phyloP scores from a whole-genome alignment of 805 yeast genomes.

The Lipomyces spencermartinsiae region DNA sequence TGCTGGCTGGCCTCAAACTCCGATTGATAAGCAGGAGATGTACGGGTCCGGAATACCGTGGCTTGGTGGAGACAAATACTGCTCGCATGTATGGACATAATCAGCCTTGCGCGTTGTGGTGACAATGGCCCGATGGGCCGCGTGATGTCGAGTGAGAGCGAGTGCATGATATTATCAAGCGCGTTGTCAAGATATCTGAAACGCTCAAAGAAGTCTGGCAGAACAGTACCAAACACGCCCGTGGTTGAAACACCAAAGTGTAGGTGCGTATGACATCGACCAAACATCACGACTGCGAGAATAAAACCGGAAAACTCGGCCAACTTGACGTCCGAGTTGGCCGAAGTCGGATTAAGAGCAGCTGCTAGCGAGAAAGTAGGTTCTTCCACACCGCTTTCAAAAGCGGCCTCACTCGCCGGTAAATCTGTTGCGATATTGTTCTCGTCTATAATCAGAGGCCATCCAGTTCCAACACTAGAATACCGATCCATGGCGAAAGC shows the following conservation, averaged over 20 bases:
- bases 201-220: slow-evolving; percentile 22
- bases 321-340: slow-evolving; percentile 7
- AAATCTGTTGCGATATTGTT: slow-evolving; percentile 39
- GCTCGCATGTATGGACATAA: slow-evolving; percentile 24
- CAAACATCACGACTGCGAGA: slow-evolving; percentile 16
- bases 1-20: slow-evolving; percentile 13
- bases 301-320: slow-evolving; percentile 18
- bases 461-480: slow-evolving; percentile 42
- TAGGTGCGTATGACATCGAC: slow-evolving; percentile 23
- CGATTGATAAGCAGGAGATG: neutral
- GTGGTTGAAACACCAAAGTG: slow-evolving; percentile 22
- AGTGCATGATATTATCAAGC: slow-evolving; percentile 10
- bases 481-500: slow-evolving; percentile 39
- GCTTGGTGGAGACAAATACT: slow-evolving; percentile 33
- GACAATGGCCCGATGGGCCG: slow-evolving; percentile 15
- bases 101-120: slow-evolving; percentile 16
- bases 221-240: slow-evolving; percentile 6
- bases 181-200: slow-evolving; percentile 13
- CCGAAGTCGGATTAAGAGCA: slow-evolving; percentile 9
- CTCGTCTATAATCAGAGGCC: slow-evolving; percentile 39
- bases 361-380: slow-evolving; percentile 8
- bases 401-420: slow-evolving; percentile 42
- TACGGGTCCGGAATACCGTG: slow-evolving; percentile 15
- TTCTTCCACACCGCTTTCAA: slow-evolving; percentile 18
- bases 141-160: slow-evolving; percentile 18